Evolutionary conservation across 345 rosid genomes (phyloP).

Genomic region (Eucalyptus sp.): DNA sequence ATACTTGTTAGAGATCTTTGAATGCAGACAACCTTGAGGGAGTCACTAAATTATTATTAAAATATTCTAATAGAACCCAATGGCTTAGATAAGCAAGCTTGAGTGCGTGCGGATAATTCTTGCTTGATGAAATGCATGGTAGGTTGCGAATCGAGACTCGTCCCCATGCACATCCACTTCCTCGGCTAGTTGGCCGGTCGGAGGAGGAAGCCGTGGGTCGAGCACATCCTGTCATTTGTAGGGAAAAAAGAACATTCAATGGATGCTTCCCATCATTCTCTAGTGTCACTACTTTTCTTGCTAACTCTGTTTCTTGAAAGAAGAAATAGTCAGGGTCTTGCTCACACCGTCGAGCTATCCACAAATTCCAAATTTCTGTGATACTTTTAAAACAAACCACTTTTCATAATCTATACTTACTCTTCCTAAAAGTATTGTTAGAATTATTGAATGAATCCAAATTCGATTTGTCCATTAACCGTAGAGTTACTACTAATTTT

Average conservation of each 20-base stretch:
- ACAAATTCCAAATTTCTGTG: too few relatives aligned
- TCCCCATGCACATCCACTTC: slow-evolving; percentile 33
- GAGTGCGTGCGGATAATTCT: slow-evolving; percentile 29
- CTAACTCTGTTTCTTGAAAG: too few relatives aligned
- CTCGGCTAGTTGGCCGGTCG: slow-evolving; percentile 25
- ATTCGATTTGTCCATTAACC: slow-evolving; percentile 18
- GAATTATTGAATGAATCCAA: too few relatives aligned
- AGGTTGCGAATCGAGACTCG: slow-evolving; percentile 28
- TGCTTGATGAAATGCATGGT: slow-evolving; percentile 40
- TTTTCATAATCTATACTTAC: slow-evolving; percentile 39
- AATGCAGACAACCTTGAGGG: too few relatives aligned
- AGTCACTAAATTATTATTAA: too few relatives aligned
- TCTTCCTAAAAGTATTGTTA: too few relatives aligned
- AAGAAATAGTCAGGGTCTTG: too few relatives aligned
- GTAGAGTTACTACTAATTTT: neutral
- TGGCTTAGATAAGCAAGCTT: slow-evolving; percentile 14
- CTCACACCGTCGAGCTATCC: too few relatives aligned
- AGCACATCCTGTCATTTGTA: slow-evolving; percentile 17
- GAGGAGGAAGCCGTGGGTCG: slow-evolving; percentile 32
- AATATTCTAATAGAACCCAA: neutral
- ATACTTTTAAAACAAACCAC: too few relatives aligned
- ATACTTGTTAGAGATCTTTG: too few relatives aligned
- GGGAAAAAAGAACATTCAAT: slow-evolving; percentile 27
- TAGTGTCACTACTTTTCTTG: slow-evolving; percentile 28
- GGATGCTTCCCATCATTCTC: slow-evolving; percentile 35